These are phyloP conservation scores for Diphasiastrum complanatum DNA, from an alignment of 83 land plant genomes.

Conservation along the genomic window DNA sequence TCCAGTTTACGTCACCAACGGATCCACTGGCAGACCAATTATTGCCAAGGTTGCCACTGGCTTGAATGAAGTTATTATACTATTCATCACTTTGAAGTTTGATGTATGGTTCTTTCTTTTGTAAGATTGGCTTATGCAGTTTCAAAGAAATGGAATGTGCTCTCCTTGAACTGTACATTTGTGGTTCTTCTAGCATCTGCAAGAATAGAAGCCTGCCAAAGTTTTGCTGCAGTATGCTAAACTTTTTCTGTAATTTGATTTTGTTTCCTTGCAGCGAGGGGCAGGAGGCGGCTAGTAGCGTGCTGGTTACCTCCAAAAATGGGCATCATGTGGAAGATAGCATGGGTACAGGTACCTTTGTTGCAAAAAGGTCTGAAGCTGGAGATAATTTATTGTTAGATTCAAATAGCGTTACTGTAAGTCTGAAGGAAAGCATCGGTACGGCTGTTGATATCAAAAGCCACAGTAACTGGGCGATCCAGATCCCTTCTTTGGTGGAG, in stretches of 20 bases:
- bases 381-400: too few species aligned
- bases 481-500: conserved; percentile 27
- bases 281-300: conserved; percentile 2
- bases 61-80: too few species aligned
- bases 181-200: too few species aligned
- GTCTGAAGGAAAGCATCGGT: too few species aligned
- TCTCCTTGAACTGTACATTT: too few species aligned
- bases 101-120: neutral
- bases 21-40: conserved; percentile 57
- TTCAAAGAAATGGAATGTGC: neutral
- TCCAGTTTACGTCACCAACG: conserved; percentile 64
- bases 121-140: neutral
- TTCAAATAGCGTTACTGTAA: too few species aligned
- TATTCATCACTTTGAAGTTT: too few species aligned
- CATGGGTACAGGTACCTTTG: neutral
- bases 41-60: conserved; percentile 54
- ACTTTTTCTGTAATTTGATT: neutral
- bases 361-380: too few species aligned
- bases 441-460: conserved; percentile 11
- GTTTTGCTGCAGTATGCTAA: too few species aligned
- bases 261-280: conserved; percentile 9
- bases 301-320: neutral
- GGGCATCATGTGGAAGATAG: neutral
- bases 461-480: conserved; percentile 7
- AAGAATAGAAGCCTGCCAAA: too few species aligned